Conservation (phyloP, 495 filamentous ascomycete genomes). For the Podospora australis region DNA sequence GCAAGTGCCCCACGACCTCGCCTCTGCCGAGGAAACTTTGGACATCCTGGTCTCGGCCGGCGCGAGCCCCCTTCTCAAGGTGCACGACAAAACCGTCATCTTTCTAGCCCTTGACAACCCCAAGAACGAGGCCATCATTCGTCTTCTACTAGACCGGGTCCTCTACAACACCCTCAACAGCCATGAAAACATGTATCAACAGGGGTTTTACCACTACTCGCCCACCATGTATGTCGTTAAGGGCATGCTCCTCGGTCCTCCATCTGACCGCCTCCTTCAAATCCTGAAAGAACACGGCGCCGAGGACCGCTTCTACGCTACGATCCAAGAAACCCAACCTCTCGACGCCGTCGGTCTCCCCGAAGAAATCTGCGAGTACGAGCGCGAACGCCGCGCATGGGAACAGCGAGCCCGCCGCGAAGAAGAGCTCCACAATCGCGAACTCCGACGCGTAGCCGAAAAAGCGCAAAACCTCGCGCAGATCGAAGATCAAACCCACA, state of each 20-base stretch:
- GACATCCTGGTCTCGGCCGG: slow-evolving; percentile 32
- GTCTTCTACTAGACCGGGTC: slow-evolving; percentile 24
- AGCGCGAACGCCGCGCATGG: slow-evolving; percentile 29
- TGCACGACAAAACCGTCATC: slow-evolving; percentile 34
- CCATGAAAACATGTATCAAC: slow-evolving; percentile 33
- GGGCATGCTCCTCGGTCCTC: slow-evolving; percentile 24
- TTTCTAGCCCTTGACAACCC: slow-evolving; percentile 37
- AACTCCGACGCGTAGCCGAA: slow-evolving; percentile 28
- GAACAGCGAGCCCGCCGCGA: slow-evolving; percentile 22
- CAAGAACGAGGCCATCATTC: slow-evolving; percentile 30
- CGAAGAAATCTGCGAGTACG: slow-evolving; percentile 29
- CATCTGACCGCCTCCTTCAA: slow-evolving; percentile 10
- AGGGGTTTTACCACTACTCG: slow-evolving; percentile 34
- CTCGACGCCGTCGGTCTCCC: slow-evolving; percentile 34
- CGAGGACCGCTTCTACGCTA: slow-evolving; percentile 36
- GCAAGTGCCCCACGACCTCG: slow-evolving; percentile 23
- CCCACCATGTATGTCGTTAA: slow-evolving; percentile 39
- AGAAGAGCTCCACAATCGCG: slow-evolving; percentile 24
- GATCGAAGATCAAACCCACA: slow-evolving; percentile 9
- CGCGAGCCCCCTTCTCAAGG: slow-evolving; percentile 30
- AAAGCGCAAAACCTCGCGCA: slow-evolving; percentile 23
- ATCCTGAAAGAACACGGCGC: slow-evolving; percentile 32
- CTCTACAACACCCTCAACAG: slow-evolving; percentile 36
- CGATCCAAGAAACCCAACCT: slow-evolving; percentile 30
- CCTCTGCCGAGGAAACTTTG: slow-evolving; percentile 26